Conservation (phyloP, 331 rosid species). For the Acacia pycnantha region DNA sequence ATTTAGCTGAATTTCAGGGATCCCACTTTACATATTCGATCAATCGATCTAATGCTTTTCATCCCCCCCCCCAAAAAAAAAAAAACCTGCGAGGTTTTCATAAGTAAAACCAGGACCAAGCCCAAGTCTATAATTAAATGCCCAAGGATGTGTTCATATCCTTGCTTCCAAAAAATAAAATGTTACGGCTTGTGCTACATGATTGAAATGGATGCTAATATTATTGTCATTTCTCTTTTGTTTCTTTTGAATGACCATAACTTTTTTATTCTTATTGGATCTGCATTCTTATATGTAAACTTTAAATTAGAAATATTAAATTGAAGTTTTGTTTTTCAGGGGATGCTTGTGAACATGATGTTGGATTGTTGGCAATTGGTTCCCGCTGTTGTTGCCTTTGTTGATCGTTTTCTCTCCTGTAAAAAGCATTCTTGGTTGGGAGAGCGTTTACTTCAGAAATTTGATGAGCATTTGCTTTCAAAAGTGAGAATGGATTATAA, state of each 20-base stretch:
- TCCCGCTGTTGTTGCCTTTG: slow-evolving; percentile 77
- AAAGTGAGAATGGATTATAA: slow-evolving; percentile 78
- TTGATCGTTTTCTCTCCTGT: slow-evolving; percentile 82
- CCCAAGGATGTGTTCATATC: neutral
- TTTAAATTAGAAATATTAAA: slow-evolving; percentile 4
- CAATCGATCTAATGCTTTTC: neutral
- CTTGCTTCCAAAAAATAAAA: neutral
- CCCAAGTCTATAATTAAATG: neutral
- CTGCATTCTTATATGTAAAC: neutral
- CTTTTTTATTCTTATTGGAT: neutral
- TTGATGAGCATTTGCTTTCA: slow-evolving; percentile 84
- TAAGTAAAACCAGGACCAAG: neutral
- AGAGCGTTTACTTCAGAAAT: slow-evolving; percentile 82
- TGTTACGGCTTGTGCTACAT: neutral
- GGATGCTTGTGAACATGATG: slow-evolving; percentile 76
- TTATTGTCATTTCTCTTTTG: neutral
- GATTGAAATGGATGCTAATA: neutral
- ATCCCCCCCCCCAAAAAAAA: neutral
- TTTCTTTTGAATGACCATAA: neutral
- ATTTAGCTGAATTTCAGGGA: neutral
- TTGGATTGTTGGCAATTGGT: slow-evolving; percentile 72
- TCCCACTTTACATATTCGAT: neutral
- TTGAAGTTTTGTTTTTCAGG: slow-evolving; percentile 48
- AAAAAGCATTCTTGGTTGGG: slow-evolving; percentile 86
- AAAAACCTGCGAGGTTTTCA: too few species aligned